Percentiles rank a stretch among this genome's conserved stretches.
phyloP scores from a whole-genome alignment of 352 stramenopile species.

The Globisporangium sylvaticum region DNA sequence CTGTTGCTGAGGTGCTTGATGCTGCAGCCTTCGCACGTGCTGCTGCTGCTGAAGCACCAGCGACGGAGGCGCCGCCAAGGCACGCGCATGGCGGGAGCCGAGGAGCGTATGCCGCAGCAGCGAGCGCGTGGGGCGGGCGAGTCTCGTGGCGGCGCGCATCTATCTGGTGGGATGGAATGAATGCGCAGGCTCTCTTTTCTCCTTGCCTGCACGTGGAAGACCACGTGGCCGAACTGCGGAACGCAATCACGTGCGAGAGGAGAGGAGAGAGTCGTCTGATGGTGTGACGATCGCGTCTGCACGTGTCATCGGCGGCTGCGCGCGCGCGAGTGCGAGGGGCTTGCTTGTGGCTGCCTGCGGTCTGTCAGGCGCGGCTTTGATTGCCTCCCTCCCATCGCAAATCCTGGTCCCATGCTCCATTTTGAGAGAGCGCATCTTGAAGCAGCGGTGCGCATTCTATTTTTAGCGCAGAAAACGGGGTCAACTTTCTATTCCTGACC shows the following conservation, averaged over 20 bases:
- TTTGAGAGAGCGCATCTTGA: neutral
- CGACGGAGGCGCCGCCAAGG: neutral
- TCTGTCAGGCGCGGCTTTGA: neutral
- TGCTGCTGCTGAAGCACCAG: neutral
- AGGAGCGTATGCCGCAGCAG: neutral
- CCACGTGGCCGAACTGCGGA: neutral
- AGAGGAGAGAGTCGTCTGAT: neutral
- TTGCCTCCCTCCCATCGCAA: neutral
- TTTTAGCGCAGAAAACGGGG: neutral
- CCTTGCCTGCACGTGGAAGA: neutral
- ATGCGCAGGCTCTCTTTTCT: neutral
- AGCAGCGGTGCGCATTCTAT: neutral
- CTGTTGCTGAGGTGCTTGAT: neutral
- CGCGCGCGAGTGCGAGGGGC: neutral
- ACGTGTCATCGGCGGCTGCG: constrained; percentile 3
- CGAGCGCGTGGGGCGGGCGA: constrained; percentile 1
- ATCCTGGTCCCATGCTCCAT: neutral
- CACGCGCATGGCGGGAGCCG: neutral
- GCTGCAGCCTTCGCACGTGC: neutral
- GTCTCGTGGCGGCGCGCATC: constrained; percentile 3
- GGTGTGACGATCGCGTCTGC: constrained; percentile 13
- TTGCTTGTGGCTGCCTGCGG: neutral
- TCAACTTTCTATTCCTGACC: neutral
- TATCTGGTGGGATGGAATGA: neutral
- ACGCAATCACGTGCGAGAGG: neutral